Evolutionary conservation across 1,284 basidiomycete species (phyloP).

Genomic region (Cronartium ribicola): DNA sequence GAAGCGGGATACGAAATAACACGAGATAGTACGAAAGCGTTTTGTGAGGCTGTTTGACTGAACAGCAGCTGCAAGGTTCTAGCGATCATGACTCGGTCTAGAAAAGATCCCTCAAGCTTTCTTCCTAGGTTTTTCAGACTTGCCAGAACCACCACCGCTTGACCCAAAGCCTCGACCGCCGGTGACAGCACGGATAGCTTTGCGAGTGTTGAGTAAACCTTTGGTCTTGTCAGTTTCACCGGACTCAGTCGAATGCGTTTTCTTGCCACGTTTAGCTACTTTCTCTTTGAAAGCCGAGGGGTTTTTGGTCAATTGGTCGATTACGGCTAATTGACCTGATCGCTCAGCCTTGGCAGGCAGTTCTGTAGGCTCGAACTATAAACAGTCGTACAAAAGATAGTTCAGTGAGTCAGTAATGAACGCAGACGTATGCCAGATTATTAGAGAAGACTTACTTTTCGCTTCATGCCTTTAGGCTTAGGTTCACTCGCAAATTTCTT

Average conservation of each 20-base stretch:
- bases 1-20: not conserved
- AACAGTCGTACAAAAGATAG: not conserved
- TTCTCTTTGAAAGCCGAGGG: constrained; percentile 61
- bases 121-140: constrained; percentile 18
- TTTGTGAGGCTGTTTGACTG: too few relatives aligned
- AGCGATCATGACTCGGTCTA: too few relatives aligned
- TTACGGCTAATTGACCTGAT: constrained; percentile 66
- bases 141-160: not conserved
- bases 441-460: constrained; percentile 65
- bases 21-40: not conserved
- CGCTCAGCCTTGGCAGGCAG: constrained; percentile 65
- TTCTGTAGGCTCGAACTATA: constrained; percentile 75
- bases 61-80: too few relatives aligned
- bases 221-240: constrained; percentile 1
- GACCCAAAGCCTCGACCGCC: constrained; percentile 42
- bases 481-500: constrained; percentile 83
- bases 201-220: constrained; percentile 47
- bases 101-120: constrained; percentile 1
- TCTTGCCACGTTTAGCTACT: constrained; percentile 30
- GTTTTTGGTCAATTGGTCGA: constrained; percentile 68
- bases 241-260: constrained; percentile 1
- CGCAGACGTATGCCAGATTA: not conserved
- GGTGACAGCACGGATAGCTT: constrained; percentile 48
- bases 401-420: not conserved
- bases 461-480: constrained; percentile 78